These are phyloP conservation scores for Ceratocystiopsis sp. DNA, from an alignment of 2,329 filamentous ascomycete species.

Conservation along the genomic window DNA sequence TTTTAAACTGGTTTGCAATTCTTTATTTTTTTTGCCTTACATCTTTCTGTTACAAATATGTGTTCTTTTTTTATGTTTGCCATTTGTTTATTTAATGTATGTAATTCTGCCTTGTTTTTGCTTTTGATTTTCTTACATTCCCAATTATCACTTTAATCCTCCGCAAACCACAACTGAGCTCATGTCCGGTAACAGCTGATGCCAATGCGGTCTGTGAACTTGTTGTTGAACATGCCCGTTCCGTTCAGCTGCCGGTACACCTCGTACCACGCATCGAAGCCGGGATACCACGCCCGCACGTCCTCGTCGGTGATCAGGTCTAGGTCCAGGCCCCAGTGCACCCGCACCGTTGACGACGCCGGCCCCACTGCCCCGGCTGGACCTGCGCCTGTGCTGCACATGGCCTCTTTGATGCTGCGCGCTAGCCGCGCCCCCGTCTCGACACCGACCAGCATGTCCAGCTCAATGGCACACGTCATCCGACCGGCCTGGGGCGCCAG, in stretches of 20 bases:
- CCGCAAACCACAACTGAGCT: no score
- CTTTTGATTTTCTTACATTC: background rate
- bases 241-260: slow-evolving; percentile 11
- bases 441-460: slow-evolving; percentile 12
- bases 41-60: background rate
- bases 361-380: background rate
- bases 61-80: background rate
- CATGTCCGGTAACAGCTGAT: slow-evolving; percentile 2
- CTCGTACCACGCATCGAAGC: slow-evolving; percentile 10
- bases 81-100: background rate
- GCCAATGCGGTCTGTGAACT: slow-evolving; percentile 12
- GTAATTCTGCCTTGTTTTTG: background rate
- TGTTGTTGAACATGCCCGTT: slow-evolving; percentile 15
- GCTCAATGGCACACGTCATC: slow-evolving; percentile 12
- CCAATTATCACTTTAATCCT: background rate
- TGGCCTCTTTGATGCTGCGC: slow-evolving; percentile 8
- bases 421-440: slow-evolving; percentile 8
- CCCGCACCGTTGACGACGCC: slow-evolving; percentile 5
- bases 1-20: no score
- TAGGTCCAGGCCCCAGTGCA: slow-evolving; percentile 14
- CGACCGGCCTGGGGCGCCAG: slow-evolving; percentile 11
- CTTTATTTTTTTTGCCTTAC: no score
- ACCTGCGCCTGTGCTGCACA: slow-evolving; percentile 4
- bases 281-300: slow-evolving; percentile 11
- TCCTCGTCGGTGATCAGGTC: slow-evolving; percentile 10